phyloP scores from a whole-genome alignment of 1,284 basidiomycete species.

The Limonomyces culmigenus region DNA sequence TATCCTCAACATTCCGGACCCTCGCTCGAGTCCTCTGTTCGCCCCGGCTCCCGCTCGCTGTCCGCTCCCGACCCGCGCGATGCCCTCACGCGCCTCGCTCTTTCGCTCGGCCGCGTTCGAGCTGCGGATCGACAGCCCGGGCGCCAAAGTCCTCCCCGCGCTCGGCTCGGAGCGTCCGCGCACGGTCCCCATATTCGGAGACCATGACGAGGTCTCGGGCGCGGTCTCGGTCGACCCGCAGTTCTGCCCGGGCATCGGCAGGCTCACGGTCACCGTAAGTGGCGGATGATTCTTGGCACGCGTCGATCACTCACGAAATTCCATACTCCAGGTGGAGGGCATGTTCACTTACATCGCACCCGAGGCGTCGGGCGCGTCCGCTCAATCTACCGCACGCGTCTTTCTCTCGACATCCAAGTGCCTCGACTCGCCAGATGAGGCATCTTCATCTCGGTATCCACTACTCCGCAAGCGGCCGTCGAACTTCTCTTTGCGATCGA shows the following conservation, averaged over 20 bases:
- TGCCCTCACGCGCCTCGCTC: constrained; percentile 14
- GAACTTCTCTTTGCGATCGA: constrained; percentile 18
- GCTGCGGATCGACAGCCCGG: constrained; percentile 40
- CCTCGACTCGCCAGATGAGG: no score
- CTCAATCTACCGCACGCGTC: neutral
- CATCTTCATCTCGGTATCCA: constrained; percentile 28
- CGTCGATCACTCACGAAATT: constrained; percentile 1
- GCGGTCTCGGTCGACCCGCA: constrained; percentile 34
- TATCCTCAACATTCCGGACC: no score
- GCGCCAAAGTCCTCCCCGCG: constrained; percentile 28
- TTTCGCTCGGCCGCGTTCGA: constrained; percentile 32
- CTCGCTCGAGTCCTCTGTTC: no score
- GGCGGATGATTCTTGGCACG: neutral
- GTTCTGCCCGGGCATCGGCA: constrained; percentile 29
- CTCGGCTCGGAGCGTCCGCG: constrained; percentile 17
- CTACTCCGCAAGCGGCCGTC: constrained; percentile 28
- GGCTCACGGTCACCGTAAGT: constrained; percentile 38
- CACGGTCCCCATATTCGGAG: constrained; percentile 38
- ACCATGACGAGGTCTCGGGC: constrained; percentile 41
- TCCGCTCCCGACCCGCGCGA: no score
- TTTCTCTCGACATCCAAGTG: neutral
- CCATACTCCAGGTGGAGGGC: constrained; percentile 36
- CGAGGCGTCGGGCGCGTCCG: constrained; percentile 14
- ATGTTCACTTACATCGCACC: constrained; percentile 27
- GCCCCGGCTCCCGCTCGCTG: no score